Conservation (phyloP, 345 rosid genomes). For the Populus ilicifolia region DNA sequence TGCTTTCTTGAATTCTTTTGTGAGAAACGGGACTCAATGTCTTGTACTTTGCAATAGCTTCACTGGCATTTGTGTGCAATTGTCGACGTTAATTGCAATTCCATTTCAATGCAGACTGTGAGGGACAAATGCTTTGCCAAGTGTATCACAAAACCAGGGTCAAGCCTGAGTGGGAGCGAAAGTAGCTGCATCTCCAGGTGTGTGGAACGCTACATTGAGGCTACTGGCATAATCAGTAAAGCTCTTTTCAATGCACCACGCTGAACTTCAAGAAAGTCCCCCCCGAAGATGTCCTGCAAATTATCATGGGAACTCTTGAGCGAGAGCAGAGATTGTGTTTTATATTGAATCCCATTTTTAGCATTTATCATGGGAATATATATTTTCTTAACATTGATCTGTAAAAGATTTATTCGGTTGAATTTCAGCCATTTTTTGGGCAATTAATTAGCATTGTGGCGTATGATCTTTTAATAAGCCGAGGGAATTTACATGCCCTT, state of each 20-base stretch:
- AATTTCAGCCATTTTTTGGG: not conserved
- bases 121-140: slow-evolving; percentile 81
- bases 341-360: slow-evolving; percentile 2
- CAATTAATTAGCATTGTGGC: not conserved
- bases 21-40: not conserved
- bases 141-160: slow-evolving; percentile 86
- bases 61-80: too few relatives aligned
- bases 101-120: slow-evolving; percentile 49
- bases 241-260: slow-evolving; percentile 56
- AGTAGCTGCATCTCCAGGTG: slow-evolving; percentile 95
- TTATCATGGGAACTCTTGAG: not conserved
- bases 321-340: not conserved
- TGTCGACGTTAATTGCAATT: not conserved
- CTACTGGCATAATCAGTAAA: slow-evolving; percentile 69
- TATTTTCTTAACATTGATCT: not conserved
- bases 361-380: not conserved
- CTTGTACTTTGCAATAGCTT: not conserved
- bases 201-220: slow-evolving; percentile 94
- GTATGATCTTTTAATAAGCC: not conserved
- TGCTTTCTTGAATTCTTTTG: not conserved
- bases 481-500: not conserved
- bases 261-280: slow-evolving; percentile 20
- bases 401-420: not conserved
- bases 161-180: slow-evolving; percentile 84
- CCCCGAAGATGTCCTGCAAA: slow-evolving; percentile 6